Evolutionary conservation across 352 stramenopile species (phyloP), one percentile per base, ranked within the genome.

Genomic region (Phytophthora capsici): DNA sequence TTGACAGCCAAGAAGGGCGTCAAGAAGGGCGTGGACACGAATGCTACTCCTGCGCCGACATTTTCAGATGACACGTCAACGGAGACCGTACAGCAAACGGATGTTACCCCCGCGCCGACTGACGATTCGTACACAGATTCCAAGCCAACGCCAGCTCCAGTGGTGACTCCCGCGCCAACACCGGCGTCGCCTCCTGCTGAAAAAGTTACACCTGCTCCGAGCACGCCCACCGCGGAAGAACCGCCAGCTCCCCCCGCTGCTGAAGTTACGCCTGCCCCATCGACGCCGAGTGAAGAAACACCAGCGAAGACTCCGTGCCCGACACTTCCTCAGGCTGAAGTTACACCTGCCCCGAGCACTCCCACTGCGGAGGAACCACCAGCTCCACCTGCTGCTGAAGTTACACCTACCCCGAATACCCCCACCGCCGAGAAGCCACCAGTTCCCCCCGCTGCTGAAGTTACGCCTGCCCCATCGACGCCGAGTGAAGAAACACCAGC

Each of bases 11-110:
- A 66, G 30, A 69, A 57, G 34, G 30, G 14, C 23, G 20, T 12
- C 23, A 50, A 50, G 23, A 58, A 59, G 23, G 60, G 62, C 12
- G 14, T 62, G 41, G 34, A 66, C n/a, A 46, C 59, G n/a, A 16
- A 55, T 20, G 36, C 70, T 7, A 74, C 69, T 2, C 64, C 61
- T 16, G 58, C 48, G 17, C 62, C 64, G 0, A 73, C 71, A 17
- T 63, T 72, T 16, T 23, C 63, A 1, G 57, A 71, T 9, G 52
- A 62, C 22, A 55, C 46, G 2, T 56, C 44, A 7, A 57, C 57
- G 12, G 57, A 63, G 38, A 65, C 48, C 9, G 53, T 59, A 41
- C 28, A 59, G 57, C 57, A 69, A 50, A 57, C 64, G 8, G 54
- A 69, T 26, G 48, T 45, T 16, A 72, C 52, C 7, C 53, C 69